A percentile compares a stretch with the other conserved stretches of the same genome.
Evolutionary conservation across 805 yeast species (phyloP).

Genomic region (Yamadazyma tumulicola): DNA sequence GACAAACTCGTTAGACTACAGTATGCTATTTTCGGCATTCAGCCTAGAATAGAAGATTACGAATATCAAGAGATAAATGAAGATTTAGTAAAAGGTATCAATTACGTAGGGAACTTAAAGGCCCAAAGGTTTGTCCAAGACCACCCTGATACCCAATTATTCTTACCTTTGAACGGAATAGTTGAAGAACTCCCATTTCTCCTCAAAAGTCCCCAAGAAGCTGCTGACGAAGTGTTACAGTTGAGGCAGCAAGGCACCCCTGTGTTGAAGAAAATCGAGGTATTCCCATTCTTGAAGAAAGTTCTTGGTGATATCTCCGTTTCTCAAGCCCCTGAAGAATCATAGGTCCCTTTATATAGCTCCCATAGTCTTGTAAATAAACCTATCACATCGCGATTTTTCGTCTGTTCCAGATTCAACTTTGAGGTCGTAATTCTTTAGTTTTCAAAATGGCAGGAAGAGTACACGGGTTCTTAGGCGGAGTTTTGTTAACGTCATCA

Average conservation of each 20-base stretch:
- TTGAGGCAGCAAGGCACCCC: constrained; percentile 42
- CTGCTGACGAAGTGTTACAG: constrained; percentile 44
- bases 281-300: constrained; percentile 33
- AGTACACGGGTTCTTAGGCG: constrained; percentile 44
- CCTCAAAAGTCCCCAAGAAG: constrained; percentile 30
- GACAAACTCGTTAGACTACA: constrained; percentile 77
- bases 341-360: no score
- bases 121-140: constrained; percentile 34
- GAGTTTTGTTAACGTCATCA: constrained; percentile 60
- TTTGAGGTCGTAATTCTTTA: not conserved
- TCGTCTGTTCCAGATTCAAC: no score
- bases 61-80: constrained; percentile 48
- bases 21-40: constrained; percentile 80
- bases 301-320: constrained; percentile 11
- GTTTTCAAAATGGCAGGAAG: constrained; percentile 37
- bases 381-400: no score
- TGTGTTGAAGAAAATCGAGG: constrained; percentile 36
- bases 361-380: no score
- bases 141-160: constrained; percentile 19
- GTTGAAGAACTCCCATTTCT: constrained; percentile 43
- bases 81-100: constrained; percentile 60
- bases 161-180: constrained; percentile 34
- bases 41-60: constrained; percentile 56
- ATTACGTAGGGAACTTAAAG: constrained; percentile 67
- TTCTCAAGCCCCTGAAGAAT: no score